Evolutionary conservation across 192 early-diverging fungal species (phyloP).

Genomic region (Entomortierella beljakovae): DNA sequence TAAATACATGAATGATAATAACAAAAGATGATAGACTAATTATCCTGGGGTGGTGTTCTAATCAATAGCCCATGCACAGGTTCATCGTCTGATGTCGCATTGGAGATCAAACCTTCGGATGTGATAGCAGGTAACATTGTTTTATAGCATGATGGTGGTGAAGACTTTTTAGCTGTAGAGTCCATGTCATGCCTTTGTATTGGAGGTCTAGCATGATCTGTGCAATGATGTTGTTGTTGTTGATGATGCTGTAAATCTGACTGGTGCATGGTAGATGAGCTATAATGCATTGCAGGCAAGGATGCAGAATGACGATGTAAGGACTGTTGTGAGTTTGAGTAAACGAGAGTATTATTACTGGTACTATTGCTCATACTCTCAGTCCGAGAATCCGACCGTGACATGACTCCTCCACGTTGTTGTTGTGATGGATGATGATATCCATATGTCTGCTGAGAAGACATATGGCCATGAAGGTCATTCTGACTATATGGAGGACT

Average conservation of each 20-base stretch:
- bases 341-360: neutral
- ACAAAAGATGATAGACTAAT: neutral
- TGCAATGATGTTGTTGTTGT: neutral
- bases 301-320: conserved; percentile 14
- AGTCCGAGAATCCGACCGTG: conserved; percentile 10
- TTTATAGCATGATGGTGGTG: neutral
- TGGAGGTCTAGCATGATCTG: conserved; percentile 1
- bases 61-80: conserved; percentile 6
- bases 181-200: neutral
- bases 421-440: conserved; percentile 5
- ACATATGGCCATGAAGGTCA: conserved; percentile 6
- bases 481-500: conserved; percentile 1
- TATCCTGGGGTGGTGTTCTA: conserved; percentile 15
- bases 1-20: too few species aligned
- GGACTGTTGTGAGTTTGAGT: conserved; percentile 6
- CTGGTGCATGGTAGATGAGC: neutral
- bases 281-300: conserved; percentile 2
- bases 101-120: neutral
- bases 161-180: neutral
- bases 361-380: conserved; percentile 16
- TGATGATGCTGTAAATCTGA: too few species aligned
- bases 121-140: neutral
- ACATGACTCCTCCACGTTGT: neutral
- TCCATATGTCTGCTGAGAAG: neutral
- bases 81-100: conserved; percentile 3